phyloP scores from a whole-genome alignment of 768 basidiomycete species.

The Phaffia tasmanica region DNA sequence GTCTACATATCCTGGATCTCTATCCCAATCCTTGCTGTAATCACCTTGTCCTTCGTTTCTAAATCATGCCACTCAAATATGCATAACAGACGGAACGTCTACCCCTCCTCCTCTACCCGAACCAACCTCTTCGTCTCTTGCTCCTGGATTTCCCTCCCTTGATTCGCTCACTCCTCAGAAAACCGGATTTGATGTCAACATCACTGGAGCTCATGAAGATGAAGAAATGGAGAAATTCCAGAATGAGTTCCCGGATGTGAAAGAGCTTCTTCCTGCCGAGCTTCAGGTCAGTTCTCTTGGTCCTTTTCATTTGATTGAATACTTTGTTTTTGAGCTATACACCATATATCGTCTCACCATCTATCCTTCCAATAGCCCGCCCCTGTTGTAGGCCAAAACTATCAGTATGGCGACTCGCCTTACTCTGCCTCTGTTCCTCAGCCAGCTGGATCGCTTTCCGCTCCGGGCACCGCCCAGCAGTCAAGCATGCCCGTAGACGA shows the following conservation, averaged over 20 bases:
- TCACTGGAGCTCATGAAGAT: conserved; percentile 16
- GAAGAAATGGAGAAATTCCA: conserved; percentile 19
- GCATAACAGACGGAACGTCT: neutral
- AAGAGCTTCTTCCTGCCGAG: conserved; percentile 18
- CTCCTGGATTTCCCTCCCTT: conserved; percentile 14
- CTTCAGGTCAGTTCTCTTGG: conserved; percentile 5
- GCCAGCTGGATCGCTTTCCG: conserved; percentile 1
- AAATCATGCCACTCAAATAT: neutral
- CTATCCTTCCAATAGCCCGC: neutral
- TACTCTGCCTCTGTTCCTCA: conserved; percentile 8
- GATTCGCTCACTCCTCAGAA: conserved; percentile 10
- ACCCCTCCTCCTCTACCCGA: neutral
- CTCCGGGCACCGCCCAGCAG: conserved; percentile 1
- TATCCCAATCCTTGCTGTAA: neutral
- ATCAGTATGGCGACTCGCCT: conserved; percentile 22
- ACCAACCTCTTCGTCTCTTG: conserved; percentile 1
- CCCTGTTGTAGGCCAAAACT: neutral
- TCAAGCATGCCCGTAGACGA: neutral
- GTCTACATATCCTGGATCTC: neutral
- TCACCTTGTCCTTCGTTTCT: neutral
- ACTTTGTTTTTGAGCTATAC: neutral
- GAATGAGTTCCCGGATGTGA: conserved; percentile 18
- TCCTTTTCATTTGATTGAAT: too few relatives aligned
- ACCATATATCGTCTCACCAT: neutral
- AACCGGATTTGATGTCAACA: conserved; percentile 11